Evolutionary conservation across 1,284 basidiomycete genomes (phyloP).

Genomic region (Rhodotorula sp.): DNA sequence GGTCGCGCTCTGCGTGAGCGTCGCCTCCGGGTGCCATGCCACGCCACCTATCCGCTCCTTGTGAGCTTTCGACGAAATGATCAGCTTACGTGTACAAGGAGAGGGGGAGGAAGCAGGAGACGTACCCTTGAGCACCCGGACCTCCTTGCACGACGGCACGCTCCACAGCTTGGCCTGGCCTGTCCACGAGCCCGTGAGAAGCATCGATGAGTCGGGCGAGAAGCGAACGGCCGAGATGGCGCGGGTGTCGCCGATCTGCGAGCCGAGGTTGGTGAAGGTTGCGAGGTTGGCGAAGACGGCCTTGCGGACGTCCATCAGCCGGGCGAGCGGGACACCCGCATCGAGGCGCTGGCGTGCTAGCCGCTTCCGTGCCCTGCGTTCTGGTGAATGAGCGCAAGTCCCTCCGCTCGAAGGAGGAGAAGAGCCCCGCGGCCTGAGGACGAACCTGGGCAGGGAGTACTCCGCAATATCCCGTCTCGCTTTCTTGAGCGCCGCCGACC

Average conservation of each 20-base stretch:
- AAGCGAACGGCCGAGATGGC: slow-evolving; percentile 93
- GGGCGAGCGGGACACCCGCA: slow-evolving; percentile 81
- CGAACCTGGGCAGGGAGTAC: slow-evolving; percentile 89
- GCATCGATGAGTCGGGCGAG: slow-evolving; percentile 81
- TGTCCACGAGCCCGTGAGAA: slow-evolving; percentile 95
- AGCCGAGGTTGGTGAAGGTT: slow-evolving; percentile 74
- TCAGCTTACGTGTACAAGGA: neutral
- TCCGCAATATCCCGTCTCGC: slow-evolving; percentile 81
- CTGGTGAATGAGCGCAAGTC: neutral
- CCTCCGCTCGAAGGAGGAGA: neutral
- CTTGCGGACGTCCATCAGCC: slow-evolving; percentile 86
- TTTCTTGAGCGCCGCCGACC: slow-evolving; percentile 78
- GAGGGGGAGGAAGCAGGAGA: neutral
- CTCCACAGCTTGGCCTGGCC: slow-evolving; percentile 94
- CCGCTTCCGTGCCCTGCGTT: slow-evolving; percentile 82
- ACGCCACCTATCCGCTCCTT: slow-evolving; percentile 90
- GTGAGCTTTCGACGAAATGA: slow-evolving; percentile 62
- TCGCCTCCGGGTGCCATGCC: slow-evolving; percentile 96
- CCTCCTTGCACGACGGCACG: slow-evolving; percentile 79
- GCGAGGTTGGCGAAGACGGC: slow-evolving; percentile 86
- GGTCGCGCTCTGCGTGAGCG: slow-evolving; percentile 69
- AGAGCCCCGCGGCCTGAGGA: slow-evolving; percentile 43
- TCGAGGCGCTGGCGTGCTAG: slow-evolving; percentile 86
- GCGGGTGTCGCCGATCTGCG: slow-evolving; percentile 95
- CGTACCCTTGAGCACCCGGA: slow-evolving; percentile 69